Evolutionary conservation across 1,284 basidiomycete genomes (phyloP).

Genomic region (Cryptococcus sp.): DNA sequence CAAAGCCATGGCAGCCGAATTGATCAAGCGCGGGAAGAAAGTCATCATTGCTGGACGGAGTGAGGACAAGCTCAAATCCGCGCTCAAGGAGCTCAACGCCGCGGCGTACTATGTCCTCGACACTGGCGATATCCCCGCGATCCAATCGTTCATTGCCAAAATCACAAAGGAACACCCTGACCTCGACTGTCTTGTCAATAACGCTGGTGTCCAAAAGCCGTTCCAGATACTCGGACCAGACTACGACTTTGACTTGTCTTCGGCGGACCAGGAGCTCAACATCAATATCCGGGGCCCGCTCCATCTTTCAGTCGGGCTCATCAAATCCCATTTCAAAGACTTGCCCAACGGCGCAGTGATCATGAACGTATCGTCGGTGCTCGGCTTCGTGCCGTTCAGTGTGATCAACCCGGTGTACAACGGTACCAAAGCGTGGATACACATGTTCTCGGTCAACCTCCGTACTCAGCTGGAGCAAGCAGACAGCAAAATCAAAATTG

Average conservation of each 20-base stretch:
- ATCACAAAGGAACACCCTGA: constrained; percentile 51
- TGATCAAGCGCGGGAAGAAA: constrained; percentile 47
- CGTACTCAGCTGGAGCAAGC: constrained; percentile 23
- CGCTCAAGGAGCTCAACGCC: constrained; percentile 41
- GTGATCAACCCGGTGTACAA: constrained; percentile 35
- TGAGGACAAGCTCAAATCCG: constrained; percentile 43
- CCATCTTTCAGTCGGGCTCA: constrained; percentile 23
- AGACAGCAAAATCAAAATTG: constrained; percentile 27
- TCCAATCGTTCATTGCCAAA: constrained; percentile 41
- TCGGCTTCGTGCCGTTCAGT: constrained; percentile 32
- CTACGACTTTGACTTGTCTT: constrained; percentile 30
- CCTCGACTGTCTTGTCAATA: constrained; percentile 54
- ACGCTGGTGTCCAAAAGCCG: constrained; percentile 51
- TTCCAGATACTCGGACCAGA: constrained; percentile 25
- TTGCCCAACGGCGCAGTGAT: constrained; percentile 24
- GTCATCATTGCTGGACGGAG: constrained; percentile 51
- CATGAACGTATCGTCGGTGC: constrained; percentile 32
- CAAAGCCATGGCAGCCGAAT: constrained; percentile 48
- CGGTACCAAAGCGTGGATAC: constrained; percentile 33
- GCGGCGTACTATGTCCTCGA: constrained; percentile 50
- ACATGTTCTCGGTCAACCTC: constrained; percentile 26
- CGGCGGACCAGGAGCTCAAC: constrained; percentile 34
- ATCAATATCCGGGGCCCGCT: constrained; percentile 36
- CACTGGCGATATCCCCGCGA: constrained; percentile 41
- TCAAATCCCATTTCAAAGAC: constrained; percentile 23